Conservation (phyloP, 495 filamentous ascomycete species). For the Aspergillus nidulans region DNA sequence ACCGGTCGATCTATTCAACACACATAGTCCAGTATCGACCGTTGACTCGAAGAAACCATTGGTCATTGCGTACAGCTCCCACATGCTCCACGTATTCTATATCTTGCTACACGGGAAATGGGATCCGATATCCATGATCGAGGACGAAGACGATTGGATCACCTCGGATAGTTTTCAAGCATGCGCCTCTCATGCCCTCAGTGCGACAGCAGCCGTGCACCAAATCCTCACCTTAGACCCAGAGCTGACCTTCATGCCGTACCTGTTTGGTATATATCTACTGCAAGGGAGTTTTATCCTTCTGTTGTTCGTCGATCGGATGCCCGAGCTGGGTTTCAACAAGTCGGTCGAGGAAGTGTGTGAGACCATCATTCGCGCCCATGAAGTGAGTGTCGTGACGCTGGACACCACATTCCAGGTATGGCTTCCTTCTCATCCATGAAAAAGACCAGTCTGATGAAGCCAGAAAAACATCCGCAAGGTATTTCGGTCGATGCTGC, state of each 20-base stretch:
- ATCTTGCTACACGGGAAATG: conserved; percentile 9
- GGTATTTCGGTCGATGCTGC: conserved; percentile 11
- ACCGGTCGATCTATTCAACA: neutral
- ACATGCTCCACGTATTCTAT: conserved; percentile 12
- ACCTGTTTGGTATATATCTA: conserved; percentile 9
- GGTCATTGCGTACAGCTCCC: conserved; percentile 8
- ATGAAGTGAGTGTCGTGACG: conserved; percentile 10
- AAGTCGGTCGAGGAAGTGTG: conserved; percentile 11
- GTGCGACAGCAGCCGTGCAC: conserved; percentile 6
- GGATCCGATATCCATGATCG: conserved; percentile 11
- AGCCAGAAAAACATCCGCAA: conserved; percentile 9
- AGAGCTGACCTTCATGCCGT: conserved; percentile 9
- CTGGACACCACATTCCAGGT: conserved; percentile 11
- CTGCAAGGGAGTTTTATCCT: conserved; percentile 12
- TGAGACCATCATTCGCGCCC: conserved; percentile 10
- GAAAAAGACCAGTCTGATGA: too few species aligned
- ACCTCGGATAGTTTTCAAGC: conserved; percentile 10
- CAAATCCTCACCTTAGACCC: conserved; percentile 11
- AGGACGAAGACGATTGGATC: conserved; percentile 12
- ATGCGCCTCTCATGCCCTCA: conserved; percentile 7
- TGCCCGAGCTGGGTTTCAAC: conserved; percentile 11
- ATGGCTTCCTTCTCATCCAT: neutral
- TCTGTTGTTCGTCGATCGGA: conserved; percentile 6
- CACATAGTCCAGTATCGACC: neutral
- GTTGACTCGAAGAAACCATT: conserved; percentile 1